Conservation (phyloP, 2,329 filamentous ascomycete genomes). For the Cladophialophora yegresii region DNA sequence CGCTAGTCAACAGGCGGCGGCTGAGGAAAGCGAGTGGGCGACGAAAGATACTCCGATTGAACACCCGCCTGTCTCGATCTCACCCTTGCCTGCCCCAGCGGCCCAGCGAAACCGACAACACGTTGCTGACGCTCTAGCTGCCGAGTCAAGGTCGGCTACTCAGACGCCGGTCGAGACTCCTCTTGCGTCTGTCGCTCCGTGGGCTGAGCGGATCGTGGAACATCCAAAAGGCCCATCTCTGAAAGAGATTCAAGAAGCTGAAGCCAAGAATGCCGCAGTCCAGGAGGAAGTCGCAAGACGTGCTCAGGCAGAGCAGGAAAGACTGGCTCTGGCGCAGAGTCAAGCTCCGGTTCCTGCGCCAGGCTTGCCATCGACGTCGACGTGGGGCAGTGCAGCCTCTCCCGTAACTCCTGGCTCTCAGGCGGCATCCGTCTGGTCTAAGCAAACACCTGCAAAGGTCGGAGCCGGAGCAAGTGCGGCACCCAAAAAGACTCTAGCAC, state of each 20-base stretch:
- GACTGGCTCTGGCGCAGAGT: conserved; percentile 49
- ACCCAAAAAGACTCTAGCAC: conserved; percentile 84
- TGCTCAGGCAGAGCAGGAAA: conserved; percentile 74
- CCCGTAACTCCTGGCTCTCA: conserved; percentile 62
- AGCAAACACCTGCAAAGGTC: conserved; percentile 49
- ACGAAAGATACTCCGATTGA: conserved; percentile 61
- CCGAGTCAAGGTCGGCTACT: conserved; percentile 70
- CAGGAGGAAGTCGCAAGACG: conserved; percentile 80
- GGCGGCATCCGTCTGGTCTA: conserved; percentile 53
- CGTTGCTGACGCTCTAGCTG: conserved; percentile 71
- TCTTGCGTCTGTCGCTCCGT: conserved; percentile 79
- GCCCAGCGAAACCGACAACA: conserved; percentile 83
- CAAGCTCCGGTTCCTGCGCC: conserved; percentile 69
- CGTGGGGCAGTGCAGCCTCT: conserved; percentile 76
- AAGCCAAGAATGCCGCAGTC: conserved; percentile 89
- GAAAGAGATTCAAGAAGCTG: conserved; percentile 94
- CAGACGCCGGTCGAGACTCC: conserved; percentile 70
- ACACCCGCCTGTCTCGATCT: conserved; percentile 72
- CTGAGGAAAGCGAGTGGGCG: conserved; percentile 49
- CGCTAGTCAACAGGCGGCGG: conserved; percentile 40
- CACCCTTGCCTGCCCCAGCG: conserved; percentile 82
- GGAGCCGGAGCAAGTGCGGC: conserved; percentile 40
- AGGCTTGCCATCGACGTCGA: conserved; percentile 82
- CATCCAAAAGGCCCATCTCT: conserved; percentile 82
- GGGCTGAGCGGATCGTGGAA: conserved; percentile 81